phyloP scores from a whole-genome alignment of 495 filamentous ascomycete species.

The Daldinia vernicosa region DNA sequence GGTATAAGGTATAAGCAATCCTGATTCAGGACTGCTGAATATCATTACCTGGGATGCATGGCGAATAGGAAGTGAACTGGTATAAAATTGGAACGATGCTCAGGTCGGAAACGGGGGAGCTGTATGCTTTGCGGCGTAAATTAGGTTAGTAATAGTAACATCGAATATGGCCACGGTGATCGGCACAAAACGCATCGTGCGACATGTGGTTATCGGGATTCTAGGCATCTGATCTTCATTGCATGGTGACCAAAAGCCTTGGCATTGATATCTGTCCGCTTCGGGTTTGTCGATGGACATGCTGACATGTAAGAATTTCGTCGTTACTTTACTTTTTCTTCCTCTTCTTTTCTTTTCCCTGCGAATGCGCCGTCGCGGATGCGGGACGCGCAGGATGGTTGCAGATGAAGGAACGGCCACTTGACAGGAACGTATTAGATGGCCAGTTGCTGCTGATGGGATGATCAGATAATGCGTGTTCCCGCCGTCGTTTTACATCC shows the following conservation, averaged over 20 bases:
- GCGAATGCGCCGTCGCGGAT: conserved; percentile 36
- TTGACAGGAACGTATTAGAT: conserved; percentile 28
- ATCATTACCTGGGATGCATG: conserved; percentile 4
- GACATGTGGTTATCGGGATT: conserved; percentile 43
- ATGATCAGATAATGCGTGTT: conserved; percentile 40
- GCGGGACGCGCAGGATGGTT: conserved; percentile 37
- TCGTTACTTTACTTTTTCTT: conserved; percentile 8
- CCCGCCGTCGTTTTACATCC: conserved; percentile 27
- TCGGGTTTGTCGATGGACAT: conserved; percentile 35
- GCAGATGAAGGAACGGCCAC: conserved; percentile 37
- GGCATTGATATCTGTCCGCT: conserved; percentile 41
- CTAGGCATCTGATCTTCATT: conserved; percentile 39
- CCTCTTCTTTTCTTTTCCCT: conserved; percentile 10
- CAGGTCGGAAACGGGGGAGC: conserved; percentile 18
- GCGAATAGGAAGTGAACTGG: conserved; percentile 4
- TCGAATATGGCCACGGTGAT: conserved; percentile 27
- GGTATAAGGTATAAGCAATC: conserved; percentile 3
- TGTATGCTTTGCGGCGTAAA: conserved; percentile 13
- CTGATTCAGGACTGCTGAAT: too few species aligned
- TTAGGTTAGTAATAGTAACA: conserved; percentile 17
- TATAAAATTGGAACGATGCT: conserved; percentile 6
- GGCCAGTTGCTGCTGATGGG: conserved; percentile 20
- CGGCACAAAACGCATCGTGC: conserved; percentile 22
- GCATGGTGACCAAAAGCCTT: conserved; percentile 36
- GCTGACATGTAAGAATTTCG: conserved; percentile 29